Evolutionary conservation across 2,329 filamentous ascomycete genomes (phyloP), one percentile per base, ranked within the genome.

Genomic region (Diplodia sapinea): DNA sequence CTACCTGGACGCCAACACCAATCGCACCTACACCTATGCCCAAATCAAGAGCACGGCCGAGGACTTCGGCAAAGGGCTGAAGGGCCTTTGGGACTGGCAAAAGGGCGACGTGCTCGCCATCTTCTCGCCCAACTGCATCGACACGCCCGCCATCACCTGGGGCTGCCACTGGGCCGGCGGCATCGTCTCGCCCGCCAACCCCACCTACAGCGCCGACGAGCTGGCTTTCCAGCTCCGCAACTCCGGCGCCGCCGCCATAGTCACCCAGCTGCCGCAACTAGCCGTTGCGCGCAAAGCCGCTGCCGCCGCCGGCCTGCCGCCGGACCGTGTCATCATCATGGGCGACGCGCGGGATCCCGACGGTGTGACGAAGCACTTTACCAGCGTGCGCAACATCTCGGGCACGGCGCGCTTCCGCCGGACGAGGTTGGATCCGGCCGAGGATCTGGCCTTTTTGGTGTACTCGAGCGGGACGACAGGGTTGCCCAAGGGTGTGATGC

Each of bases 391-490:
- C 66, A 89, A 91, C 71, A 86, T 87, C 23, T 86, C 86, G 1
- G 84, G 87, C 3, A 82, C 85, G 0, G 82, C 84, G 2, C 83
- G 86, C 70, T 88, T 86, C 73, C 83, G 87, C 20, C 85, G 85
- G 66, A 82, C 88, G 4, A 88, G 86, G 72, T 79, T 93, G 63
- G 83, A 91, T 59, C 87, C 92, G 0, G 84, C 85, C 61, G 89
- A 88, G 68, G 93, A 97, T 75, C 77, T 95, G 31, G 90, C 92
- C 0, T 96, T 95, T 74, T 79, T 97, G 68, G 92, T 96, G 0
- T 97, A 96, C 78, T 93, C 89, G 61, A 94, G 90, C 8, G 94
- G 94, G 8, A 98, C 94, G 0, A 97, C 94, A 0, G 94, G 94
- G 1, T 82, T 93, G 62, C 94, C 94, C 0, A 98, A 98, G 79